Evolutionary conservation across 2,329 filamentous ascomycete species (phyloP).

Genomic region (Epichloe aotearoae): DNA sequence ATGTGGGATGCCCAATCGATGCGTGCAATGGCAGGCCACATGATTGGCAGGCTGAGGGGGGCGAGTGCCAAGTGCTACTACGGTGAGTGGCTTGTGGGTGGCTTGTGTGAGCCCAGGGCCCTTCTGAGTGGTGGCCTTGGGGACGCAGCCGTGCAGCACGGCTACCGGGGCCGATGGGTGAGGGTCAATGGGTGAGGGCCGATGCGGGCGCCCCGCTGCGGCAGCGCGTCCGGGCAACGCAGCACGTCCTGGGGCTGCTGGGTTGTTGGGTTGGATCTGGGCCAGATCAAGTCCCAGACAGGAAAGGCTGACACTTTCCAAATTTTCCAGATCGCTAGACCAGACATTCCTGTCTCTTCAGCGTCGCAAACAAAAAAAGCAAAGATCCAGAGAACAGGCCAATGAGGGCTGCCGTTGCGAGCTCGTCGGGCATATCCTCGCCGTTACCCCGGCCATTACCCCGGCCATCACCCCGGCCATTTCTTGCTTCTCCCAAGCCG

Average conservation of each 20-base stretch:
- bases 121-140: background rate
- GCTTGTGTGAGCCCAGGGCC: slow-evolving; percentile 4
- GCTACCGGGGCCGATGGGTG: background rate
- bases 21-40: slow-evolving; percentile 14
- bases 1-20: slow-evolving; percentile 5
- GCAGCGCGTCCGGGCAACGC: background rate
- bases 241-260: background rate
- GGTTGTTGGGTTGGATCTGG: background rate
- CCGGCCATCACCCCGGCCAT: background rate
- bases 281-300: too few species aligned
- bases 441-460: too few species aligned
- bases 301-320: too few species aligned
- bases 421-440: too few species aligned
- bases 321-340: too few species aligned
- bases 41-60: slow-evolving; percentile 18
- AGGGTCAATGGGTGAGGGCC: background rate
- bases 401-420: too few species aligned
- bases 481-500: background rate
- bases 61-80: background rate
- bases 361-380: too few species aligned
- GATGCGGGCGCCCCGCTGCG: slow-evolving; percentile 1
- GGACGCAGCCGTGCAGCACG: slow-evolving; percentile 2
- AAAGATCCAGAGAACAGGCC: too few species aligned
- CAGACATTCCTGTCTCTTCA: too few species aligned
- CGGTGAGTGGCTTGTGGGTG: slow-evolving; percentile 9